Percentiles rank a stretch among this genome's conserved stretches.
phyloP scores from a whole-genome alignment of 179 eudicot genomes.

The Pouteria campechiana region DNA sequence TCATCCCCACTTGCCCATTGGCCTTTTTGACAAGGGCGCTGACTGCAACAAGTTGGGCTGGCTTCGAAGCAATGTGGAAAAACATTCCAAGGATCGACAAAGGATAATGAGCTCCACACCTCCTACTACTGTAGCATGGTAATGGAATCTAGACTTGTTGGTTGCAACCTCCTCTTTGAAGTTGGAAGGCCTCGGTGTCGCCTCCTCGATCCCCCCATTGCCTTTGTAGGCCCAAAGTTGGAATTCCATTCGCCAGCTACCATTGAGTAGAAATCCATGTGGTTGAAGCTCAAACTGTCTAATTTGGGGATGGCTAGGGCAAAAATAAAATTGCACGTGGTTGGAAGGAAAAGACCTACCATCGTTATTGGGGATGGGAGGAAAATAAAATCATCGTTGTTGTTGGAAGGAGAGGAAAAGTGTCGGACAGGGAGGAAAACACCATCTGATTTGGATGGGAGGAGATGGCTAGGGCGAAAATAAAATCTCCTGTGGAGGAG shows the following conservation, averaged over 20 bases:
- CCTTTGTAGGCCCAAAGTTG: slow-evolving; percentile 67
- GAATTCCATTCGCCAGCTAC: slow-evolving; percentile 43
- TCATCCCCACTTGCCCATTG: slow-evolving; percentile 16
- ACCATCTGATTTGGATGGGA: too few species aligned
- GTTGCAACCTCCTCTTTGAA: slow-evolving; percentile 52
- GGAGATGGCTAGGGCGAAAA: too few species aligned
- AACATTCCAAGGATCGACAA: slow-evolving; percentile 75
- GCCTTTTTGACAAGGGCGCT: slow-evolving; percentile 12
- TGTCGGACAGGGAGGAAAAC: too few species aligned
- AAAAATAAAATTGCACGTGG: too few species aligned
- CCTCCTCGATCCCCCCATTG: slow-evolving; percentile 55
- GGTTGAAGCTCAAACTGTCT: slow-evolving; percentile 83
- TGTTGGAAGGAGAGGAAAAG: too few species aligned
- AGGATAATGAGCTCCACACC: slow-evolving; percentile 32
- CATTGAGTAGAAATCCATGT: slow-evolving; percentile 71
- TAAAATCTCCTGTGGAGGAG: too few species aligned
- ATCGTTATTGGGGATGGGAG: too few species aligned
- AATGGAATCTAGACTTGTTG: slow-evolving; percentile 17
- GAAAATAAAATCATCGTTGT: too few species aligned
- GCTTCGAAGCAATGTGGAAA: slow-evolving; percentile 33
- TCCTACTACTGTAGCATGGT: slow-evolving; percentile 4
- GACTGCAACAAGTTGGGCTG: slow-evolving; percentile 6
- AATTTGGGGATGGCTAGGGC: too few species aligned
- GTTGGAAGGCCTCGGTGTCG: slow-evolving; percentile 72
- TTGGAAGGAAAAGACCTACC: too few species aligned